phyloP scores from a whole-genome alignment of 2,329 filamentous ascomycete genomes.

The Hypoxylon sp. region DNA sequence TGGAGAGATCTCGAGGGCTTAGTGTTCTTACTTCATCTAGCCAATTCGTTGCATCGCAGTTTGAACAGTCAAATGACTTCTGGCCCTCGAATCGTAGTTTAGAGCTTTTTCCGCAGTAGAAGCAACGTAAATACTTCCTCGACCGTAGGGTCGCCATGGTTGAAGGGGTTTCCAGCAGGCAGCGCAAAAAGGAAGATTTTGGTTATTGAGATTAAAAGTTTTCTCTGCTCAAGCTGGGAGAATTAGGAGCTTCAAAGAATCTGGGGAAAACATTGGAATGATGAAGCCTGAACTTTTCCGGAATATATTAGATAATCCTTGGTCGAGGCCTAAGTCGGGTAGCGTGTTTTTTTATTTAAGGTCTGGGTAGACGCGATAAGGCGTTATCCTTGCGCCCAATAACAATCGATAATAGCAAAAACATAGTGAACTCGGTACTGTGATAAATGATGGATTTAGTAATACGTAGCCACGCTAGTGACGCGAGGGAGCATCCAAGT shows the following conservation, averaged over 20 bases:
- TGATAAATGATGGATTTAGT: constrained; percentile 8
- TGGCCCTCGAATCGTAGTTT: constrained; percentile 70
- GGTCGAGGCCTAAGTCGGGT: not conserved
- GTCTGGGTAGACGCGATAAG: constrained; percentile 30
- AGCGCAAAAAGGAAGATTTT: not conserved
- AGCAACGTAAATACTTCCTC: constrained; percentile 72
- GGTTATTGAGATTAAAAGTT: not conserved
- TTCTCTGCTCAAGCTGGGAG: constrained; percentile 17
- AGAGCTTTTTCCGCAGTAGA: constrained; percentile 85
- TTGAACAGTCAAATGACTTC: constrained; percentile 78
- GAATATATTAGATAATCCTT: constrained; percentile 23
- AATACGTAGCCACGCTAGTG: constrained; percentile 5
- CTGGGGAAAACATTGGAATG: not conserved
- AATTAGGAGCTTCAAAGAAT: constrained; percentile 18
- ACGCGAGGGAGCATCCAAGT: constrained; percentile 14
- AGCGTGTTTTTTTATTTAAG: constrained; percentile 29
- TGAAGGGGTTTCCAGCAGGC: not conserved
- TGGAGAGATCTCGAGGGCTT: constrained; percentile 32
- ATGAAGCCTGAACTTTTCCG: constrained; percentile 23
- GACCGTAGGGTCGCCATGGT: constrained; percentile 53
- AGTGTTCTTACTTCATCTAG: constrained; percentile 79
- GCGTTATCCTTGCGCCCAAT: constrained; percentile 15
- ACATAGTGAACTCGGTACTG: constrained; percentile 5
- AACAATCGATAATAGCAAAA: constrained; percentile 10
- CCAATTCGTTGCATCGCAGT: constrained; percentile 90